Evolutionary conservation across 2,329 filamentous ascomycete genomes (phyloP).

Genomic region (Pseudogymnoascus sp.): DNA sequence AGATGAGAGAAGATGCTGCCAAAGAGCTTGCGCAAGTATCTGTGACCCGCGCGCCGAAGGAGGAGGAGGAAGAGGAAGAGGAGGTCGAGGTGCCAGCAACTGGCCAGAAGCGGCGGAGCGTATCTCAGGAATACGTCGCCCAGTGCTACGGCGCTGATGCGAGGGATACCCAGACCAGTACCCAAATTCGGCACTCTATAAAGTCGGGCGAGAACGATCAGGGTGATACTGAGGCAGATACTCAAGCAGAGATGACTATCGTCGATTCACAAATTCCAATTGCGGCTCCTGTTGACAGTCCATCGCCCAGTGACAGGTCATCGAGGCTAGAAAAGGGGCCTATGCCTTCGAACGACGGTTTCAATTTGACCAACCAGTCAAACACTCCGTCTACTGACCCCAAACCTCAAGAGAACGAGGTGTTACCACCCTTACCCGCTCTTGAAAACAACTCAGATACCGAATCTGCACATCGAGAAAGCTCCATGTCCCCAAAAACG

Average conservation of each 20-base stretch:
- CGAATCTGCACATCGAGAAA: background rate
- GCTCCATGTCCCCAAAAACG: background rate
- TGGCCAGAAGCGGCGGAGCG: background rate
- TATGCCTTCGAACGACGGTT: background rate
- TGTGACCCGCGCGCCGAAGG: background rate
- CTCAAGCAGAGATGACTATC: constrained; percentile 3
- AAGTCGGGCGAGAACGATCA: background rate
- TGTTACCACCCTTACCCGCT: background rate
- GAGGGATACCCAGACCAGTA: constrained; percentile 21
- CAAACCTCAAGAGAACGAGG: background rate
- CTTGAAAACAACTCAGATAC: background rate
- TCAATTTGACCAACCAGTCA: constrained; percentile 1
- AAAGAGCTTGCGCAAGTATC: constrained; percentile 8
- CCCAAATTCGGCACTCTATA: background rate
- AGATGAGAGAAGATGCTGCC: constrained; percentile 1
- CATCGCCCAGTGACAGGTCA: background rate
- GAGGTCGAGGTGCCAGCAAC: constrained; percentile 4
- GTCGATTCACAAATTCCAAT: background rate
- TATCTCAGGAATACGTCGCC: constrained; percentile 21
- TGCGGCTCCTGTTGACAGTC: background rate
- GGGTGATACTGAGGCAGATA: background rate
- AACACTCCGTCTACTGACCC: background rate
- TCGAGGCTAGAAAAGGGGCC: background rate
- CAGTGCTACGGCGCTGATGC: constrained; percentile 24
- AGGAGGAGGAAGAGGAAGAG: background rate